phyloP scores from a whole-genome alignment of 371 early-diverging fungal species.

The Mortierella sp. region DNA sequence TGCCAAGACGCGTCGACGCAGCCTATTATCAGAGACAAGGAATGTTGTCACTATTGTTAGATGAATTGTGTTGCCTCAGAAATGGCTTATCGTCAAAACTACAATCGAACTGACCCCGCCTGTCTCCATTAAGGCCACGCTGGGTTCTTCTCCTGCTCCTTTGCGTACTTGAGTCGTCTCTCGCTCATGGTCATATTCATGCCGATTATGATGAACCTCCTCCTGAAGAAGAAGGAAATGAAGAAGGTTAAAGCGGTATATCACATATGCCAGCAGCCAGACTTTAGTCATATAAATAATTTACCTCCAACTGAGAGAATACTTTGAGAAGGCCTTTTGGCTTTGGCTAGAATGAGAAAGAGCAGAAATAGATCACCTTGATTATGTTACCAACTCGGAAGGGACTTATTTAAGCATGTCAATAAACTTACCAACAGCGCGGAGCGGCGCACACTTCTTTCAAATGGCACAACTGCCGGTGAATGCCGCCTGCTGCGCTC shows the following conservation, averaged over 20 bases:
- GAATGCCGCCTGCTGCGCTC: constrained; percentile 53
- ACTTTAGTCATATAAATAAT: background rate
- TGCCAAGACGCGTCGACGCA: constrained; percentile 8
- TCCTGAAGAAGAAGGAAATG: constrained; percentile 19
- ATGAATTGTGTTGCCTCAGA: background rate
- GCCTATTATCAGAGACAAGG: constrained; percentile 10
- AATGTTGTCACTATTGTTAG: background rate
- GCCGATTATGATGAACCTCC: constrained; percentile 49
- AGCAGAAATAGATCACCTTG: background rate
- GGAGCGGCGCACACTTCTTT: constrained; percentile 52
- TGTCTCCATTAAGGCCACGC: constrained; percentile 36
- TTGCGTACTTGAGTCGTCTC: constrained; percentile 54
- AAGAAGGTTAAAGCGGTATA: background rate
- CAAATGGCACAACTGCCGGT: constrained; percentile 44
- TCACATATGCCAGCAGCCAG: background rate
- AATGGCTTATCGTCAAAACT: background rate
- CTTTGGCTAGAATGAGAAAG: constrained; percentile 33
- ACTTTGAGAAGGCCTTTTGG: constrained; percentile 55
- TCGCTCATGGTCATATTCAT: constrained; percentile 54
- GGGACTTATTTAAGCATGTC: background rate
- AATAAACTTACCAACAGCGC: constrained; percentile 35
- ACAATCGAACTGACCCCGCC: constrained; percentile 34
- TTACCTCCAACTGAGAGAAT: constrained; percentile 52
- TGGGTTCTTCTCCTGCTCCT: constrained; percentile 16
- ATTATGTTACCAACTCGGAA: background rate